Percentiles rank a stretch among this genome's conserved stretches.
phyloP scores from a whole-genome alignment of 2,329 filamentous ascomycete genomes.

The Colletotrichum sp. region DNA sequence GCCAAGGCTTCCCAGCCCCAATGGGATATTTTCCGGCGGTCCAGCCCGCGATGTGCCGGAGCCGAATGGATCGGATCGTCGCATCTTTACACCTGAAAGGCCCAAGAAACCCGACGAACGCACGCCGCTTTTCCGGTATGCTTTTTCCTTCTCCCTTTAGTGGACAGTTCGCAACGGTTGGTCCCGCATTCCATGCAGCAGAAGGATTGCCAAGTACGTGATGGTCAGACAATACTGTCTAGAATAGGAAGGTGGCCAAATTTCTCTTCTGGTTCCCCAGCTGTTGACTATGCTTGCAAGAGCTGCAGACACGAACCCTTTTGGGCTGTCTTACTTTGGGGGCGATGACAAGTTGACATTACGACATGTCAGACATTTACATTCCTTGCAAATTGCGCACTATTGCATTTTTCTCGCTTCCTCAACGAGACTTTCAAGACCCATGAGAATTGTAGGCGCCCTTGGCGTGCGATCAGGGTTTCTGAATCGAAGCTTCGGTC shows the following conservation, averaged over 20 bases:
- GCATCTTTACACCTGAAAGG: not conserved
- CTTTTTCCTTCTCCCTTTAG: not conserved
- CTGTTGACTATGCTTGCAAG: not conserved
- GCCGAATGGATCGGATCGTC: not conserved
- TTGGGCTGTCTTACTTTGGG: not conserved
- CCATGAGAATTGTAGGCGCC: not conserved
- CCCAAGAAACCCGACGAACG: not conserved
- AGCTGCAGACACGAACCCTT: not conserved
- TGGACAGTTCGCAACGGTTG: not conserved
- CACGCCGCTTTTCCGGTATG: not conserved
- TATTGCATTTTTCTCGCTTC: not conserved
- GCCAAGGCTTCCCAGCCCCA: not conserved
- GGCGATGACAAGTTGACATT: not conserved
- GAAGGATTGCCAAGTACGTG: not conserved
- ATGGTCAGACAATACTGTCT: not conserved
- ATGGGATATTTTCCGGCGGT: not conserved
- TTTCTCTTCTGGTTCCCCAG: not conserved
- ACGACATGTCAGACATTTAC: not conserved
- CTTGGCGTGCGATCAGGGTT: not conserved
- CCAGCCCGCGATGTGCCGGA: not conserved
- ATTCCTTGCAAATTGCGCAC: not conserved
- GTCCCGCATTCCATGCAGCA: not conserved
- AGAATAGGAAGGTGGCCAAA: not conserved
- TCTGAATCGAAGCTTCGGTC: not conserved
- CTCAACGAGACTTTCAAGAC: not conserved